Evolutionary conservation across 106 monocot species (phyloP).

Genomic region (Chionographis japonica): DNA sequence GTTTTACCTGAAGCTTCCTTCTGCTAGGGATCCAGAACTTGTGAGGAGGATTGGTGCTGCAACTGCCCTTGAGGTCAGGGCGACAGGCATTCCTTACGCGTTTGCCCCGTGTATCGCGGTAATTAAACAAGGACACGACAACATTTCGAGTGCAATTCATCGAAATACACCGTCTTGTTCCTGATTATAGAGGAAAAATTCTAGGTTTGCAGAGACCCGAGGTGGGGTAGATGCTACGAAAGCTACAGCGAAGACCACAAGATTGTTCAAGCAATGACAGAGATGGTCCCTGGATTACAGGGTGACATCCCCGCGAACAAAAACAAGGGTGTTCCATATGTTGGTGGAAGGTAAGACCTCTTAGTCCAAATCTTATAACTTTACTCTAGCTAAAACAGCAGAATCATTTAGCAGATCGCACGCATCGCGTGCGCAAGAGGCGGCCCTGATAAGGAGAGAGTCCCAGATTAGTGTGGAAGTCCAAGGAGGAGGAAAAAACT

Average conservation of each 20-base stretch:
- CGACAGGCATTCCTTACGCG: conserved; percentile 40
- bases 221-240: conserved; percentile 53
- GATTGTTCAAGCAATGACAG: conserved; percentile 39
- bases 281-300: conserved; percentile 44
- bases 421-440: too few species aligned
- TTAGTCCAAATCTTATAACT: too few species aligned
- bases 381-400: too few species aligned
- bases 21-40: conserved; percentile 35
- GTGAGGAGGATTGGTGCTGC: conserved; percentile 45
- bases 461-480: too few species aligned
- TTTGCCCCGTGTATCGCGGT: conserved; percentile 52
- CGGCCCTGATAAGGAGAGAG: not conserved
- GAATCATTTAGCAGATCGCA: too few species aligned
- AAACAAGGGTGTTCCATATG: conserved; percentile 32
- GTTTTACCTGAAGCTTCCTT: not conserved
- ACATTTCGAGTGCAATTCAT: too few species aligned
- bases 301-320: conserved; percentile 32
- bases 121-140: not conserved
- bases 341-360: conserved; percentile 28
- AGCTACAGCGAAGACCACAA: conserved; percentile 48
- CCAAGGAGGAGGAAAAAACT: too few species aligned
- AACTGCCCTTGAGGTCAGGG: conserved; percentile 47
- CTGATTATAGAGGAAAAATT: not conserved
- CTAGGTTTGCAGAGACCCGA: conserved; percentile 48
- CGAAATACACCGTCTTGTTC: too few species aligned